Base-by-base conservation (phyloP, 257 asterid species). In the Capsicum pubescens region DNA sequence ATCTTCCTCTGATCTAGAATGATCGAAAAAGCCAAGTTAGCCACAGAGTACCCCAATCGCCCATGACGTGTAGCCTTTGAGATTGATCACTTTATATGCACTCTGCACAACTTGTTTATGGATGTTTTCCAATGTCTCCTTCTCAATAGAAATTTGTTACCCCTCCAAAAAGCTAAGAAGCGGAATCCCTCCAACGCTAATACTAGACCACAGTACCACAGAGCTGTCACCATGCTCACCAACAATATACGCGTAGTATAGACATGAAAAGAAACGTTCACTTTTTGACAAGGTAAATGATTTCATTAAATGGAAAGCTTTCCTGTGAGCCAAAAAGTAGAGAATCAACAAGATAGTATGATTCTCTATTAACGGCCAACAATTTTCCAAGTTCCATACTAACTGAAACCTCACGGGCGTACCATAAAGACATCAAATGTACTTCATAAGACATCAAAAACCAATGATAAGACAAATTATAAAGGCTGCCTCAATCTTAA, bases 21-120 rank as follows among this genome's bases (percentile, higher is more conserved):
- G 6, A 95, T 84, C 2, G 95, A 72, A 21, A 93, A 93, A 67
- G 97, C 97, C 86, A 95, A 84, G 86, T 85, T 93, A 21, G 99
- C 97, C 2, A 87, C 99, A 0, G 99, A 95, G 89, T 95, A 95
- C 8, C 99, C 99, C 32, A 0, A 95, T 93, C 0, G 97, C 99
- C 99, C 99, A 95, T 0, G 99, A 95, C 7, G 98, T 95, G 94
- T 95, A 95, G 69, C 99, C 99, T 86, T 95, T 95, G 80, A 95
- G 89, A 8, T 84, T 88, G 80, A 95, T 95, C 46, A 95, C 99
- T 77, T 95, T 97, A 60, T 93, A 95, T 2, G 99, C 99, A 16
- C 99, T 81, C 7, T 91, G 89, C n/a, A 93, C 95, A 0, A 95
- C 99, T 84, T 92, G 91, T 84, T 90, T 90, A 82, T 92, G 32